Evolutionary conservation across 805 yeast species (phyloP), one percentile per base, ranked within the genome.

Genomic region (Metschnikowia proteae): DNA sequence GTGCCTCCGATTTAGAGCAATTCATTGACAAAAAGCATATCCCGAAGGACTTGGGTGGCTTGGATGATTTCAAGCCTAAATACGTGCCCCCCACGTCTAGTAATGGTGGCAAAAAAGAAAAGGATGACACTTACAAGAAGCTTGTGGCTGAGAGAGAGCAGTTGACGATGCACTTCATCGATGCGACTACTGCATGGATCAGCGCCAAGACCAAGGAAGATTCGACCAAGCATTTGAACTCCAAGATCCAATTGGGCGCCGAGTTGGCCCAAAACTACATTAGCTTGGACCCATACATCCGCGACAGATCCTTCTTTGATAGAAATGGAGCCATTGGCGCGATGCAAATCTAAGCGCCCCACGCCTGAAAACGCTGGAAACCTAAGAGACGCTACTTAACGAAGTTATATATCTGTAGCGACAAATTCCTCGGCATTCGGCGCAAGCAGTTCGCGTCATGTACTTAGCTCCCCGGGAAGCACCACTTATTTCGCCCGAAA

Each of bases 101-200:
- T 48, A 88, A 88, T 59, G 45, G 52, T 23, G 51, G 54, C 32
- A 50, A 52, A 40, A 48, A 29, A 25, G 37, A 62, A 49, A 69
- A 70, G 39, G 81, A 67, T 13, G 78, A 77, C 0, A 46, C 45
- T n/a, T 77, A 75, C 47, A 74, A 71, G 33, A 58, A 62, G 46
- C 62, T 84, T 30, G 50, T 70, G 35, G 68, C 65, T 28, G 82
- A 82, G 61, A 79, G 97, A 60, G 70, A 76, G 25, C 69, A 70
- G 22, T 62, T 88, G 45, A 73, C 74, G 45, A 67, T 77, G 38
- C 63, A 73, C 47, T 84, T 85, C 58, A 74, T 86, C 43, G 75
- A 77, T 11, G 72, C 82, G 22, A 91, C 98, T 0, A 76, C 80
- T 33, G 72, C 75, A 51, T 94, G 99, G 98, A 78, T 91, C 55